These are phyloP conservation scores for Colletotrichum brevisporum DNA, from an alignment of 2,329 filamentous ascomycete species.

Conservation along the genomic window DNA sequence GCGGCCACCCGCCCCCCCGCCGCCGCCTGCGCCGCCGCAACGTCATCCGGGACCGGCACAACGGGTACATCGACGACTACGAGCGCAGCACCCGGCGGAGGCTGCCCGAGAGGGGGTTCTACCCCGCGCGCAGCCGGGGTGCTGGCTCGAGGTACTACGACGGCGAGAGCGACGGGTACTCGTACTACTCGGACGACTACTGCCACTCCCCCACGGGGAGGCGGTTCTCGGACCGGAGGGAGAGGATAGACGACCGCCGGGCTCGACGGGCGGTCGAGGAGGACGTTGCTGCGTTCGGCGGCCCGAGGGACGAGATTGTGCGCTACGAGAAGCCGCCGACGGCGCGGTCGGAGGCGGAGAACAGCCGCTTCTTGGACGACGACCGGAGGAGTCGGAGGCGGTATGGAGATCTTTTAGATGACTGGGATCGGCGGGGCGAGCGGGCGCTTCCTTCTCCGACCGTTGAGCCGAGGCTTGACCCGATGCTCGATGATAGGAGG, in stretches of 20 bases:
- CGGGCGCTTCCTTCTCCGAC: conserved; percentile 17
- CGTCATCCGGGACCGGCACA: conserved; percentile 32
- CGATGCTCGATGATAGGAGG: conserved; percentile 20
- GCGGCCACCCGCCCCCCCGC: conserved; percentile 42
- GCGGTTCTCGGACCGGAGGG: conserved; percentile 33
- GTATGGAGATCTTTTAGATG: conserved; percentile 27
- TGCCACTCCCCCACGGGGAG: conserved; percentile 32
- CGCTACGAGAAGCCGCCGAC: conserved; percentile 25
- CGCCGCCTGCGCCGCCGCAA: conserved; percentile 36
- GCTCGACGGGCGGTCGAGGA: conserved; percentile 7
- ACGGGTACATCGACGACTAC: conserved; percentile 24
- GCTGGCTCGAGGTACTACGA: conserved; percentile 14
- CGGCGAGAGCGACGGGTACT: conserved; percentile 33
- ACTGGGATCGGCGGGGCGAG: conserved; percentile 27
- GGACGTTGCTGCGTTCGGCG: not conserved
- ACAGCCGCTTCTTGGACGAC: conserved; percentile 16
- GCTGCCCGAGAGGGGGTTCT: conserved; percentile 10
- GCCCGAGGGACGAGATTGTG: conserved; percentile 29
- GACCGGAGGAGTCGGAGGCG: conserved; percentile 8
- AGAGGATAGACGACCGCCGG: conserved; percentile 29
- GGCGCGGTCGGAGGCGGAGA: conserved; percentile 22
- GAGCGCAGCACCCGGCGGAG: conserved; percentile 18
- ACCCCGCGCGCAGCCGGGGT: conserved; percentile 27
- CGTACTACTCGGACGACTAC: conserved; percentile 26
- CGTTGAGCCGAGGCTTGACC: conserved; percentile 15